Conservation (phyloP, 2,329 filamentous ascomycete genomes). For the Diaporthe humulicola region DNA sequence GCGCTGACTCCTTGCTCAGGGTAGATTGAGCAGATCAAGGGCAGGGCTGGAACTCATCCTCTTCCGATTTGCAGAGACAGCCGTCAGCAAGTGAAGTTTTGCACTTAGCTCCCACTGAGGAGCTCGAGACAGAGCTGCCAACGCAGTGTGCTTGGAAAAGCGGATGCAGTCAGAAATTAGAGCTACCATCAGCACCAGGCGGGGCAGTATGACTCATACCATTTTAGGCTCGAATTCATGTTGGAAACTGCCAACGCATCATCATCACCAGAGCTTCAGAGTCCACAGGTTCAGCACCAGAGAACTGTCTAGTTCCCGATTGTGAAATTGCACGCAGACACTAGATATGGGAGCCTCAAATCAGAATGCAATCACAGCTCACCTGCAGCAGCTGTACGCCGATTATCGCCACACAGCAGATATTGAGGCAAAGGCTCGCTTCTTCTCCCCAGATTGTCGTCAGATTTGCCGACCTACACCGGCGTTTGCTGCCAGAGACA, state of each 20-base stretch:
- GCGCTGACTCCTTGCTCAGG: neutral
- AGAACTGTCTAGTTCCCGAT: neutral
- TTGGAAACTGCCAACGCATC: no score
- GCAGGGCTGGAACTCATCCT: neutral
- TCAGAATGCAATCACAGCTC: neutral
- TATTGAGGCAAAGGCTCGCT: neutral
- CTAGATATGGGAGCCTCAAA: neutral
- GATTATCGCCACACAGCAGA: constrained; percentile 13
- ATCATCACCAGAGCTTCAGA: neutral
- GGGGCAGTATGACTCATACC: neutral
- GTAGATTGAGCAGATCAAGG: neutral
- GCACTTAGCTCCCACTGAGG: neutral
- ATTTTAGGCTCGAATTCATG: neutral
- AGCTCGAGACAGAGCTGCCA: neutral
- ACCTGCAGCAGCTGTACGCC: constrained; percentile 13
- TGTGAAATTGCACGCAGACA: neutral
- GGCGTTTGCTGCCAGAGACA: constrained; percentile 3
- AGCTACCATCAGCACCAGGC: neutral
- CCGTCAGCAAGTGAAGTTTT: neutral
- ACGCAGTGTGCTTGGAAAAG: neutral
- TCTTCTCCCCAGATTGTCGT: constrained; percentile 2
- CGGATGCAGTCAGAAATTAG: neutral
- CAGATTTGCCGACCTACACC: constrained; percentile 15
- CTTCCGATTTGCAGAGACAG: neutral
- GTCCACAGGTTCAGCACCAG: no score